These are phyloP conservation scores for Pistacia integerrima DNA, from an alignment of 345 rosid genomes.

Conservation along the genomic window DNA sequence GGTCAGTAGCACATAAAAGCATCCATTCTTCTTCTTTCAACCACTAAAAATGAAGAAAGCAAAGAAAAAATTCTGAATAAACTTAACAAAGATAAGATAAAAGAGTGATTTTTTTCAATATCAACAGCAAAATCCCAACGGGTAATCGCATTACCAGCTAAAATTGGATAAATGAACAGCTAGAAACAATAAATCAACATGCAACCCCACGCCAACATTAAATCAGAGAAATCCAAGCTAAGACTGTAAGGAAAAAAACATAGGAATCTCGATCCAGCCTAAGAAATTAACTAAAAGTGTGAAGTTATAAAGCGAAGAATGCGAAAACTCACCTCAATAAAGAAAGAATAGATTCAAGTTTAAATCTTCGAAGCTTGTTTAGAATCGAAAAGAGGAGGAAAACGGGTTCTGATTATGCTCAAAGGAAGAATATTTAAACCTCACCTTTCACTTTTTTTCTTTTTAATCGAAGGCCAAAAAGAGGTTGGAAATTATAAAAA, in stretches of 20 bases:
- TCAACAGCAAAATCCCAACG: not conserved
- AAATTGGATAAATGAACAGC: not conserved
- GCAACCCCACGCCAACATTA: not conserved
- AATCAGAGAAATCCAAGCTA: not conserved
- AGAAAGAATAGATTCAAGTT: not conserved
- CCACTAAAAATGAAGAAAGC: not conserved
- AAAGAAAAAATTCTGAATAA: not conserved
- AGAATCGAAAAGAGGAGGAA: not conserved
- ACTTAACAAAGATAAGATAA: not conserved
- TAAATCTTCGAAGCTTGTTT: not conserved
- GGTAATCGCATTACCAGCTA: not conserved
- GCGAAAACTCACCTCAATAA: not conserved
- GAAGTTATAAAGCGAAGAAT: too few relatives aligned
- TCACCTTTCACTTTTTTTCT: not conserved
- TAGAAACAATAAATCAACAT: not conserved
- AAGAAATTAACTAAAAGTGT: not conserved
- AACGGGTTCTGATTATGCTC: not conserved
- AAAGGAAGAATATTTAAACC: not conserved
- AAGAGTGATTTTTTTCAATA: not conserved
- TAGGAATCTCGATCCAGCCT: not conserved
- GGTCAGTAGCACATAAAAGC: not conserved
- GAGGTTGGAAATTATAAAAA: not conserved
- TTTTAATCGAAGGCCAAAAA: not conserved
- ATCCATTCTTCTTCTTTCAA: not conserved
- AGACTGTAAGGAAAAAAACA: not conserved